Conservation (phyloP, 1,284 basidiomycete species). For the Ceratobasidium sp. region DNA sequence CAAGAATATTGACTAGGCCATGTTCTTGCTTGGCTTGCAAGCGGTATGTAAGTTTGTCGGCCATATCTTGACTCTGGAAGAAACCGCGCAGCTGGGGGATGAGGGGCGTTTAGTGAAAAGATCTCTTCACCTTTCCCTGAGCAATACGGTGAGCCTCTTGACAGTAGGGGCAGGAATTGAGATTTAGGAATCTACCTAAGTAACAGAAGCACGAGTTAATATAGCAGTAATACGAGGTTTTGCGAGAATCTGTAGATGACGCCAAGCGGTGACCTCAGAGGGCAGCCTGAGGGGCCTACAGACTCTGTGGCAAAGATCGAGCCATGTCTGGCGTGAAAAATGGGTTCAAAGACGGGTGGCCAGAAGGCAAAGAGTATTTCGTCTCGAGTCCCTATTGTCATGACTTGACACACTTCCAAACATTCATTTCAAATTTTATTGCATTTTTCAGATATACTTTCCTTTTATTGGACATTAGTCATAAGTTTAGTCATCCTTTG, state of each 20-base stretch:
- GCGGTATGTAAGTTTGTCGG: neutral
- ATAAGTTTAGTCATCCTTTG: too few species aligned
- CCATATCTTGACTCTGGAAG: neutral
- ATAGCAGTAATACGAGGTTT: conserved; percentile 42
- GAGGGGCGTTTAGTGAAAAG: too few species aligned
- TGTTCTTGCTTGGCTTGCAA: conserved; percentile 46
- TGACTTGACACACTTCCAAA: too few species aligned
- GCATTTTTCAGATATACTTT: too few species aligned
- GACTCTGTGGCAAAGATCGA: conserved; percentile 10
- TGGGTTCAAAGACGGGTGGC: conserved; percentile 23
- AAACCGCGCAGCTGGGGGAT: too few species aligned
- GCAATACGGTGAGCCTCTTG: conserved; percentile 26
- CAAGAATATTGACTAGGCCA: conserved; percentile 39
- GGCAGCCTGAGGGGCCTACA: conserved; percentile 13
- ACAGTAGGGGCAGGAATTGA: conserved; percentile 45
- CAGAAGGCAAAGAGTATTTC: too few species aligned
- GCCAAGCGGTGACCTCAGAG: conserved; percentile 12
- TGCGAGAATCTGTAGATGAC: conserved; percentile 4
- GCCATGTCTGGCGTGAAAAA: neutral
- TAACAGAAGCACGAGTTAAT: conserved; percentile 29
- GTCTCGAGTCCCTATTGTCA: too few species aligned
- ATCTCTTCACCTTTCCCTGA: neutral
- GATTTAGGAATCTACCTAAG: conserved; percentile 38
- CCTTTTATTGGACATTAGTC: too few species aligned
- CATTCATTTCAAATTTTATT: too few species aligned